Evolutionary conservation across 176 grass and related monocot species (phyloP), one percentile per base, ranked within the genome.

Genomic region (Tillandsia fasciculata): DNA sequence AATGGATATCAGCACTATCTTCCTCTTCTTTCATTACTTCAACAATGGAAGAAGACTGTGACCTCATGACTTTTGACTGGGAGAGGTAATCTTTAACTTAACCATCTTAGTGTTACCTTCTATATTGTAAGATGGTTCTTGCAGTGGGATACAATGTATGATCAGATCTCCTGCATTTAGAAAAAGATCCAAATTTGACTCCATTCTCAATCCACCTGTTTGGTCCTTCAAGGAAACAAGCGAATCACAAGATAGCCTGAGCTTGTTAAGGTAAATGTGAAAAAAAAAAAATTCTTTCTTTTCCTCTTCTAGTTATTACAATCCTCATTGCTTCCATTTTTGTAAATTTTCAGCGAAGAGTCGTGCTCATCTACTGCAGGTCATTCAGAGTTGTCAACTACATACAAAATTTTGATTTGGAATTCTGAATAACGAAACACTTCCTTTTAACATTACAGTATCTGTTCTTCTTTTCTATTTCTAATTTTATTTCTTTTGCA

Each of bases 341-440:
- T 14, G 33, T 15, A 42, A 42, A 2, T 20, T 48, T 67, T 49
- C 65, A 67, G 65, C 6, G 65, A 67, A 48, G 65, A 67, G 29
- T 67, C 65, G 48, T 67, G 65, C 26, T 49, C 65, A 67, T 67
- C 65, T 9, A 42, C 65, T 67, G 28, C 12, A 67, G 65, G 65
- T 67, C 13, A 12, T 66, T 67, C 26, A 67, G 49, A 15, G 17
- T 49, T 67, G 10, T 8, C 12, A 17, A 67, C 15, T 10, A 67
- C 15, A 67, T 9, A 49, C 12, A 66, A 28, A 66, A 6, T 65
- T 15, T 58, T 6, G 13, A 15, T 6, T 15, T 58, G 18, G 13
- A 13, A 8, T 58, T 58, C 7, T 59, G 12, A 17, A 17, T n/a
- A 15, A 59, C 17, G 54, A 59, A 58, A 9, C 54, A 59, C 15